Evolutionary conservation across 306 rosid species (phyloP).

Genomic region (Corylus americana): DNA sequence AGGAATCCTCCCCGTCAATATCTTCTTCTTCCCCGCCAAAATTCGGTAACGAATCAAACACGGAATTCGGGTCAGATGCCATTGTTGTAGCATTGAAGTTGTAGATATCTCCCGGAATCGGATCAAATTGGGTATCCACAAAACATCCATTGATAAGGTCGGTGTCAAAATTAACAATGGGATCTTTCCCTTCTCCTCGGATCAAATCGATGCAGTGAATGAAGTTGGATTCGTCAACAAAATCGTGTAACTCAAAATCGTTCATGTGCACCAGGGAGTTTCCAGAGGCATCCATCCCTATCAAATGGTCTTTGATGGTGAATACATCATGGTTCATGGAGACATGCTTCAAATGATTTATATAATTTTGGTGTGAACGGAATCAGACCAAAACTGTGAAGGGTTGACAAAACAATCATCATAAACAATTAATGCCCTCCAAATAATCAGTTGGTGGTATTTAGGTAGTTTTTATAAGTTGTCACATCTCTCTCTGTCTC

Average conservation of each 20-base stretch:
- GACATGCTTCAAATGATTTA: neutral
- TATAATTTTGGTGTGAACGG: slow-evolving; percentile 2
- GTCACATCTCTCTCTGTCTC: neutral
- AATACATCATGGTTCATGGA: no score
- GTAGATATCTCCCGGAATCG: slow-evolving; percentile 21
- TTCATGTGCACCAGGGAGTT: slow-evolving; percentile 29
- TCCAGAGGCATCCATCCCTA: slow-evolving; percentile 37
- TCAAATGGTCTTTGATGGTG: neutral
- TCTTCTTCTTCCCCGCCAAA: slow-evolving; percentile 45
- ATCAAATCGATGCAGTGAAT: slow-evolving; percentile 70
- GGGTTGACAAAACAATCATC: neutral
- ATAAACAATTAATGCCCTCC: neutral
- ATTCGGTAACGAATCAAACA: slow-evolving; percentile 46
- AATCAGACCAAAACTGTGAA: neutral
- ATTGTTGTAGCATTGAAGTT: slow-evolving; percentile 24
- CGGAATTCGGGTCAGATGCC: slow-evolving; percentile 42
- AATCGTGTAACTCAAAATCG: slow-evolving; percentile 61
- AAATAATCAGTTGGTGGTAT: neutral
- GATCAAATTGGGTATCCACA: slow-evolving; percentile 33
- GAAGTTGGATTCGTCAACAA: slow-evolving; percentile 53
- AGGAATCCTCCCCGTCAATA: slow-evolving; percentile 43
- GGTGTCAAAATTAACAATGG: slow-evolving; percentile 38
- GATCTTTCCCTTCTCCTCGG: slow-evolving; percentile 56
- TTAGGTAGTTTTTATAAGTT: no score
- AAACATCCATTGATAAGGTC: slow-evolving; percentile 54